Conservation (phyloP, 2,329 filamentous ascomycete species). For the Pyricularia sp. region DNA sequence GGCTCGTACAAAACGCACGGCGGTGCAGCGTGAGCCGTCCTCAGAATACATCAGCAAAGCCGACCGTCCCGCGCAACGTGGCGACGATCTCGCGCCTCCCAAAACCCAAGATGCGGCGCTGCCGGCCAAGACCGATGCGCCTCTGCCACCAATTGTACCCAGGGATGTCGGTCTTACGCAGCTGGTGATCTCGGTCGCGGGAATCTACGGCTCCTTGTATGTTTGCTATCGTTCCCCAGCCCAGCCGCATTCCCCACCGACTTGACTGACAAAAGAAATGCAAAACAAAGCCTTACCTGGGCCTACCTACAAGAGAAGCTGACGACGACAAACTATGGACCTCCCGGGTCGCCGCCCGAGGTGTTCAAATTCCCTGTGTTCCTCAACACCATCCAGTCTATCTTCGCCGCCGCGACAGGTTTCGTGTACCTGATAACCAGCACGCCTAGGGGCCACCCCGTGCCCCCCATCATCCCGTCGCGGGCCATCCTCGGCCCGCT, state of each 20-base stretch:
- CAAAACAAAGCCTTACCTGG: slow-evolving; percentile 69
- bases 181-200: slow-evolving; percentile 77
- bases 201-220: slow-evolving; percentile 96
- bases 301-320: slow-evolving; percentile 94
- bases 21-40: slow-evolving; percentile 56
- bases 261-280: neutral
- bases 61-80: slow-evolving; percentile 19
- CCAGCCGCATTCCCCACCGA: neutral
- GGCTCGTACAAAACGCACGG: slow-evolving; percentile 60
- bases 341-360: slow-evolving; percentile 34
- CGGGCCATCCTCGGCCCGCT: slow-evolving; percentile 67
- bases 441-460: slow-evolving; percentile 39
- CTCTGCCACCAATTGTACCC: slow-evolving; percentile 13
- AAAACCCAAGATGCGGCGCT: slow-evolving; percentile 19
- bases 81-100: slow-evolving; percentile 6
- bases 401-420: slow-evolving; percentile 76
- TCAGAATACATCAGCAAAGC: slow-evolving; percentile 53
- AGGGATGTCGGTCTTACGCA: slow-evolving; percentile 58
- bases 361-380: slow-evolving; percentile 92
- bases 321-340: slow-evolving; percentile 80
- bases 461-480: slow-evolving; percentile 67
- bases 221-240: slow-evolving; percentile 15
- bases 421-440: slow-evolving; percentile 68
- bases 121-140: slow-evolving; percentile 15
- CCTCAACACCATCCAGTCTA: slow-evolving; percentile 90